Percentiles rank a stretch among this genome's conserved stretches.
phyloP scores from a whole-genome alignment of 2,329 filamentous ascomycete genomes.

The Akanthomyces uredinophilus region DNA sequence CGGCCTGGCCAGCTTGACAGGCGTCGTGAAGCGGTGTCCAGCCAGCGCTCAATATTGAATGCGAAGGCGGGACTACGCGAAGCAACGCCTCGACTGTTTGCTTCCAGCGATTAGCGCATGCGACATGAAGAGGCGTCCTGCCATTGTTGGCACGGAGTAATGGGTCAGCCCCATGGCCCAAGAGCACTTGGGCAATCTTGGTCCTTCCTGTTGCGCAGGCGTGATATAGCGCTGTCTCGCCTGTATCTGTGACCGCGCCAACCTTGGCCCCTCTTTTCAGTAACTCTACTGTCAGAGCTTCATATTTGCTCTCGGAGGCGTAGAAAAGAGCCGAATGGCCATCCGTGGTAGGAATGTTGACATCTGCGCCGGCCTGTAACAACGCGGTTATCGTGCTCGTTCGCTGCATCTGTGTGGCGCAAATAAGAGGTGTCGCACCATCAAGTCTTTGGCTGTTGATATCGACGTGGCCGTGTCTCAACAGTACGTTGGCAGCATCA shows the following conservation, averaged over 20 bases:
- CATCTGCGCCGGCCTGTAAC: neutral
- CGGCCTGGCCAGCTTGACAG: neutral
- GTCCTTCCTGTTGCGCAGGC: neutral
- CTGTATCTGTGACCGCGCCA: neutral
- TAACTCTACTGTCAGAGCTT: neutral
- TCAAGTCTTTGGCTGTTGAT: neutral
- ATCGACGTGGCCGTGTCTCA: neutral
- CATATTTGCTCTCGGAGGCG: neutral
- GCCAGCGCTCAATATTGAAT: neutral
- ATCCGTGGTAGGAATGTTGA: neutral
- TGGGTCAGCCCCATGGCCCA: neutral
- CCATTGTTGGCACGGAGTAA: neutral
- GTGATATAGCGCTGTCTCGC: neutral
- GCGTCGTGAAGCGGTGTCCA: slow-evolving; percentile 2
- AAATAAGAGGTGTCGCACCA: neutral
- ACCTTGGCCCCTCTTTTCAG: neutral
- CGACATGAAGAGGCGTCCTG: neutral
- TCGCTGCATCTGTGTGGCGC: neutral
- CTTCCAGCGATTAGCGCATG: neutral
- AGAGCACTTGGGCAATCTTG: neutral
- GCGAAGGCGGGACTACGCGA: neutral
- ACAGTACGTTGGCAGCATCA: neutral
- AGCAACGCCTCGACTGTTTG: neutral
- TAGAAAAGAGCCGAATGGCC: neutral
- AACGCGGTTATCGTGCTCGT: neutral